Evolutionary conservation across 495 filamentous ascomycete species (phyloP).

Genomic region (Penicillium argentinense): DNA sequence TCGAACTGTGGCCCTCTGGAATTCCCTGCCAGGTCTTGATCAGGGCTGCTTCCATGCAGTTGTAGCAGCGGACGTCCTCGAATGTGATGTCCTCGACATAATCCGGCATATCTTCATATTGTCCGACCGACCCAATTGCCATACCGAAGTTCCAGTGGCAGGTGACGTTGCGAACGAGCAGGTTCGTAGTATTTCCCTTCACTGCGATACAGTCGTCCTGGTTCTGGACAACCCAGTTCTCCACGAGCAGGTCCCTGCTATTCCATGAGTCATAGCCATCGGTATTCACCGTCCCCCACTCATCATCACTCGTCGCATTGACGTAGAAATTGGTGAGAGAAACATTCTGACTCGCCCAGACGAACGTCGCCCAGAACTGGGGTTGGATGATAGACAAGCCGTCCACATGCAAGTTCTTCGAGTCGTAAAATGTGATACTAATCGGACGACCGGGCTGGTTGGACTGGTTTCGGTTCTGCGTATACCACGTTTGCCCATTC

Average conservation of each 20-base stretch:
- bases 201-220: slow-evolving; percentile 38
- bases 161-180: slow-evolving; percentile 33
- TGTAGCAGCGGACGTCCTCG: slow-evolving; percentile 23
- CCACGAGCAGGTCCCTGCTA: slow-evolving; percentile 29
- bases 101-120: slow-evolving; percentile 32
- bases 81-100: slow-evolving; percentile 32
- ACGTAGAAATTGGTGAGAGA: slow-evolving; percentile 43
- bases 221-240: slow-evolving; percentile 33
- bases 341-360: slow-evolving; percentile 37
- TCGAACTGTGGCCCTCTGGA: slow-evolving; percentile 19
- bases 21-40: slow-evolving; percentile 55
- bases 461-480: slow-evolving; percentile 26
- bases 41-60: slow-evolving; percentile 53
- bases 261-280: slow-evolving; percentile 41
- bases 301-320: slow-evolving; percentile 36
- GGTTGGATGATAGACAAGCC: slow-evolving; percentile 38
- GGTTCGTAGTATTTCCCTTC: slow-evolving; percentile 43
- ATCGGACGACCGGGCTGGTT: slow-evolving; percentile 48
- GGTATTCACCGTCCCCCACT: slow-evolving; percentile 37
- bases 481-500: slow-evolving; percentile 50
- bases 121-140: slow-evolving; percentile 48
- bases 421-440: slow-evolving; percentile 37
- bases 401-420: slow-evolving; percentile 33
- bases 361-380: slow-evolving; percentile 47
- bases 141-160: slow-evolving; percentile 31